Conservation (phyloP, 2,329 filamentous ascomycete genomes). For the Curvularia lunata region DNA sequence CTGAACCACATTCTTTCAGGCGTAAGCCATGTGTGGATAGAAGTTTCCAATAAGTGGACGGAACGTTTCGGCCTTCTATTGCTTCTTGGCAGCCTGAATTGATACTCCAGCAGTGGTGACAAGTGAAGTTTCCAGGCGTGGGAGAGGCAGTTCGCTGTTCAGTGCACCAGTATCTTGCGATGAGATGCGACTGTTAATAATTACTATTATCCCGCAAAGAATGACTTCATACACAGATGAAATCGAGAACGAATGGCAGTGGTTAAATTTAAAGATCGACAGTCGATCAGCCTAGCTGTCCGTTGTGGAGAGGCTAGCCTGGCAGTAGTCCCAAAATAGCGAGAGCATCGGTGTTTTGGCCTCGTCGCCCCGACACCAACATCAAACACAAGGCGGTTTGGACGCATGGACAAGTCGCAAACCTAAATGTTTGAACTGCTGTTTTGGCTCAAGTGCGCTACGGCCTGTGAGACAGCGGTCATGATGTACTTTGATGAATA, state of each 20-base stretch:
- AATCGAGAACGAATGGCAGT: neutral
- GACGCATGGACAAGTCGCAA: constrained; percentile 15
- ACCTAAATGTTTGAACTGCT: constrained; percentile 7
- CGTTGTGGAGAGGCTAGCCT: constrained; percentile 2
- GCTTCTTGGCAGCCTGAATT: neutral
- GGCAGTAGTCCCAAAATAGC: constrained; percentile 17
- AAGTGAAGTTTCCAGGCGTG: neutral
- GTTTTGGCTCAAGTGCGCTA: constrained; percentile 8
- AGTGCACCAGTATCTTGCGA: neutral
- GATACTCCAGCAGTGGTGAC: neutral
- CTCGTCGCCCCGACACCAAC: constrained; percentile 16
- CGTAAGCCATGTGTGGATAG: neutral
- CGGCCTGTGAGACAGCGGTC: neutral
- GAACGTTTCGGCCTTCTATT: neutral
- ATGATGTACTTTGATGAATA: constrained; percentile 21
- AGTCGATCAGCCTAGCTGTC: neutral
- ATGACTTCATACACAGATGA: neutral
- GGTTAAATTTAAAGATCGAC: neutral
- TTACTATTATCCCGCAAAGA: neutral
- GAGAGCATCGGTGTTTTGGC: constrained; percentile 16
- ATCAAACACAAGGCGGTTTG: constrained; percentile 20
- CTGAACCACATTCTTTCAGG: no score
- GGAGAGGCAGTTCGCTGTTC: neutral
- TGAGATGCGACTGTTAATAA: neutral
- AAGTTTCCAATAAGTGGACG: neutral